Base-by-base conservation (phyloP, 208 protist species). In the Leishmania guyanensis region DNA sequence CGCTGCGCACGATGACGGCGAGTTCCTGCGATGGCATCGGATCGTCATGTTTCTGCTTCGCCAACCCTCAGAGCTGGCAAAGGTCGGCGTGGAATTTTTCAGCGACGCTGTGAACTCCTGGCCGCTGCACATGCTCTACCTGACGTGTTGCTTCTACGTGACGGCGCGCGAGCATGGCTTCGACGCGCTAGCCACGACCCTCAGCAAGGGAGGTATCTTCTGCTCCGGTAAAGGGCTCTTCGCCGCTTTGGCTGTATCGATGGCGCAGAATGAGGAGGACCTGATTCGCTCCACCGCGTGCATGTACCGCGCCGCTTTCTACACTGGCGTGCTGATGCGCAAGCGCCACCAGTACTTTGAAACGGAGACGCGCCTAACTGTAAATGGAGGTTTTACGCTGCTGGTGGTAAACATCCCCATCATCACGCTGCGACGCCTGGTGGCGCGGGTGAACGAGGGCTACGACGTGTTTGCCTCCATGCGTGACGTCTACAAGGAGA, bases 401-500 rank as follows among this genome's bases (percentile, higher is more conserved):
- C 79, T 96, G 50, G 78, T 96, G 29, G 90, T 94, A n/a, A 94
- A 95, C 82, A 92, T 96, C 39, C 87, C 93, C 60, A 89, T 88
- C 65, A 81, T 80, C 75, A 92, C 87, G 17, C 76, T 96, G 66
- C 73, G 86, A 53, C 84, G 90, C 22, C 84, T 96, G 33, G 78
- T 96, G 46, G 66, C 90, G 36, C 70, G 90, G 33, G 89, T 93
- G 20, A 96, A 96, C 79, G 80, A 84, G 17, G 81, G 90, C 54
- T 82, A 84, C 50, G 74, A 86, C 70, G 65, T 84, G 12, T 73
- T 81, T 43, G 79, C 62, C 5, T 54, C 68, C 22, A 71, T 85
- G 69, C 70, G 73, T 17, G 75, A 56, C 50, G 62, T 12, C 53
- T 36, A 9, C 58, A 64, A 70, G 9, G 77, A 75, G 60, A 58